A percentile compares a stretch with the other conserved stretches of the same genome.
Evolutionary conservation across 805 yeast species (phyloP).

Genomic region (Yarrowia hollandica): DNA sequence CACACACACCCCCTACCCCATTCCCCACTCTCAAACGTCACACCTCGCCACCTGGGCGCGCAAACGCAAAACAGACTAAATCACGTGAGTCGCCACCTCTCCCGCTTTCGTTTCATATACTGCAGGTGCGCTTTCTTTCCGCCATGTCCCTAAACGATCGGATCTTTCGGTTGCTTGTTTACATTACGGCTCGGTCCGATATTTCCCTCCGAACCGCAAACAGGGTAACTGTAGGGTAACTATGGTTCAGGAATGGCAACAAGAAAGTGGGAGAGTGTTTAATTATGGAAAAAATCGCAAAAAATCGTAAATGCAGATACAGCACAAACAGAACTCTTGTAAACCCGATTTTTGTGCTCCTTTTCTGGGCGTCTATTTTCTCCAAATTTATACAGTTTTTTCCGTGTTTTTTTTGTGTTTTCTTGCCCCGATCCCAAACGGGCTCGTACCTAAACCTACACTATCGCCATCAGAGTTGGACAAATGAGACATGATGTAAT

Average conservation of each 20-base stretch:
- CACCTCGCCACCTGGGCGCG: too few species aligned
- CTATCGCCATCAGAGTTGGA: neutral
- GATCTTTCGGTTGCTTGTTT: neutral
- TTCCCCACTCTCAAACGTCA: too few species aligned
- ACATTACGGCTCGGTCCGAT: neutral
- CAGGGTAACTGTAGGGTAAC: conserved; percentile 6
- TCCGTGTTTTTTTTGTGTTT: neutral
- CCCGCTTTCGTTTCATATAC: neutral
- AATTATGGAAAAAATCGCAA: neutral
- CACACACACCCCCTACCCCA: too few species aligned
- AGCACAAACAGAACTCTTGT: too few species aligned
- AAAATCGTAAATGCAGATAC: too few species aligned
- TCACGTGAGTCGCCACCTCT: neutral
- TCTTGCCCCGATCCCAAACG: too few species aligned
- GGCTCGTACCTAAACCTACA: conserved; percentile 20
- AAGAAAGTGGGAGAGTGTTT: too few species aligned
- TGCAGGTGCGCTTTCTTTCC: neutral
- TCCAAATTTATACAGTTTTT: neutral
- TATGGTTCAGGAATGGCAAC: neutral
- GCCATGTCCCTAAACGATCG: neutral
- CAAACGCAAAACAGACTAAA: neutral
- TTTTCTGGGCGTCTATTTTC: too few species aligned
- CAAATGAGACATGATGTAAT: conserved; percentile 20
- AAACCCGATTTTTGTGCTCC: too few species aligned
- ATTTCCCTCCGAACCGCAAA: neutral